Percentiles rank a stretch among this genome's conserved stretches.
Evolutionary conservation across 352 stramenopile species (phyloP).

Genomic region (Phytophthora capsici): DNA sequence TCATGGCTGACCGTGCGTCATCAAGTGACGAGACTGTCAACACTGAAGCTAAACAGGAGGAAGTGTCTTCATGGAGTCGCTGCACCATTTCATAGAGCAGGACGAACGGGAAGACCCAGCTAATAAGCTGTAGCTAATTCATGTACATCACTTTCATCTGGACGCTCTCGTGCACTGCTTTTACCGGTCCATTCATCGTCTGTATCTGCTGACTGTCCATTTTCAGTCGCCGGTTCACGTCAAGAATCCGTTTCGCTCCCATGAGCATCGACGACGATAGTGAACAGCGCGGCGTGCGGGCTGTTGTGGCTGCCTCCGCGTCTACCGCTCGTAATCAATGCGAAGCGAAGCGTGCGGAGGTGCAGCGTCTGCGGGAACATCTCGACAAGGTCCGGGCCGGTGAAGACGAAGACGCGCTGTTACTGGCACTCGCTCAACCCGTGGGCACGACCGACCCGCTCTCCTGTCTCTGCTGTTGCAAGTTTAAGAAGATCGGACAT

Average conservation of each 20-base stretch:
- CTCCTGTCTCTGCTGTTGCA: conserved; percentile 65
- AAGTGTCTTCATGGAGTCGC: conserved; percentile 50
- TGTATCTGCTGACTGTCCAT: conserved; percentile 12
- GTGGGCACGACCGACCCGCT: conserved; percentile 56
- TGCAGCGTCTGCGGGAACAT: conserved; percentile 29
- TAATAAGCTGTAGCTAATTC: conserved; percentile 22
- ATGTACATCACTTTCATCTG: conserved; percentile 29
- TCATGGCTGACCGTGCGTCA: conserved; percentile 23
- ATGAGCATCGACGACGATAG: conserved; percentile 39
- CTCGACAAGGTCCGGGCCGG: conserved; percentile 26
- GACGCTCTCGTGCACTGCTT: conserved; percentile 22
- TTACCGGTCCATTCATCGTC: conserved; percentile 16
- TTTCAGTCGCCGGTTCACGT: conserved; percentile 6
- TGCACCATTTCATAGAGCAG: conserved; percentile 68
- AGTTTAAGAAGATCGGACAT: conserved; percentile 59
- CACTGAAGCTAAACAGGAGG: conserved; percentile 27
- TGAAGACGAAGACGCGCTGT: conserved; percentile 34
- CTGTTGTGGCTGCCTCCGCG: background rate
- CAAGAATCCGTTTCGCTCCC: conserved; percentile 10
- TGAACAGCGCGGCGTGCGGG: conserved; percentile 16
- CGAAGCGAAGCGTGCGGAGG: conserved; percentile 25
- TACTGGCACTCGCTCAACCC: conserved; percentile 23
- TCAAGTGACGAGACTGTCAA: conserved; percentile 2
- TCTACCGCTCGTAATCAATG: conserved; percentile 20
- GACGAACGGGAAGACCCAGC: background rate